Evolutionary conservation across 805 yeast species (phyloP).

Genomic region (Myxozyma melibiosi): DNA sequence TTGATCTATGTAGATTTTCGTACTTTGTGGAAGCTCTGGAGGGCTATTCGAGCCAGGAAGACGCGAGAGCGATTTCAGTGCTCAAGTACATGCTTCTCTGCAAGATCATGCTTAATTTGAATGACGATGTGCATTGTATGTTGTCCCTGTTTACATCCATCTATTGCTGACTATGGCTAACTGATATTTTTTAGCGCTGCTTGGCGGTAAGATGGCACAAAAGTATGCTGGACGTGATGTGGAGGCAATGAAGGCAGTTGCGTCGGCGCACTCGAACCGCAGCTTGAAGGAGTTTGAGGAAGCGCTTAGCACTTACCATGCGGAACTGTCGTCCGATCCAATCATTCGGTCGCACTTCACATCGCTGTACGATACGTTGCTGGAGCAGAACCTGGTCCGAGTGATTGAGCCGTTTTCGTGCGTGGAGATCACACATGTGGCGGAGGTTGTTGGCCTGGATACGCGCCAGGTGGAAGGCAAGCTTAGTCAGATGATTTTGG

Average conservation of each 20-base stretch:
- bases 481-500: slow-evolving; percentile 93
- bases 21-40: slow-evolving; percentile 95
- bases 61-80: slow-evolving; percentile 63
- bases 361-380: slow-evolving; percentile 86
- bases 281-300: slow-evolving; percentile 87
- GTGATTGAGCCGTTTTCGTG: slow-evolving; percentile 95
- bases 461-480: slow-evolving; percentile 89
- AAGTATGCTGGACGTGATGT: slow-evolving; percentile 82
- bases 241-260: slow-evolving; percentile 94
- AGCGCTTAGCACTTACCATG: slow-evolving; percentile 66
- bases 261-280: slow-evolving; percentile 85
- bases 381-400: slow-evolving; percentile 90
- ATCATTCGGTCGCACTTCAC: slow-evolving; percentile 90
- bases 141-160: neutral
- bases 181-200: slow-evolving; percentile 43
- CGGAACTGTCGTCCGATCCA: slow-evolving; percentile 80
- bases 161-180: neutral
- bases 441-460: slow-evolving; percentile 85
- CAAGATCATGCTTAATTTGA: slow-evolving; percentile 86
- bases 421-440: slow-evolving; percentile 89
- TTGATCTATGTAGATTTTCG: slow-evolving; percentile 55
- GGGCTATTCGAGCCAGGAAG: slow-evolving; percentile 72
- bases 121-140: slow-evolving; percentile 75
- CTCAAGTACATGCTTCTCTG: slow-evolving; percentile 90
- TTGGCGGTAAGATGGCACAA: slow-evolving; percentile 70